Evolutionary conservation across 345 rosid species (phyloP).

Genomic region (Brassica cretica): DNA sequence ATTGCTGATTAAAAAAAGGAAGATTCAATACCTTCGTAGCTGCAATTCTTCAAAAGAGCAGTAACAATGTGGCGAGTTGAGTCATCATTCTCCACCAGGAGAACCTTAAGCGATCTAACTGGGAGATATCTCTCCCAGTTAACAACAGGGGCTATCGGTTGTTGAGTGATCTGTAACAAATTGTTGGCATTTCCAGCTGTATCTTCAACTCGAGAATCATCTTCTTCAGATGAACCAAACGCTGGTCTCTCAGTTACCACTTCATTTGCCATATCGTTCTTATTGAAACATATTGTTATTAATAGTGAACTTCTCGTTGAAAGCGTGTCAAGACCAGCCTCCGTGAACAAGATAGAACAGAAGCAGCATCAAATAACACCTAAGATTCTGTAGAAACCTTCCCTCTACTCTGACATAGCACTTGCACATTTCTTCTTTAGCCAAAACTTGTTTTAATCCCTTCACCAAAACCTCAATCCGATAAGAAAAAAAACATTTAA

Average conservation of each 20-base stretch:
- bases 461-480: constrained; percentile 25
- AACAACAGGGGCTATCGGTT: constrained; percentile 52
- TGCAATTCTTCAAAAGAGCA: constrained; percentile 75
- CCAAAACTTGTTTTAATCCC: constrained; percentile 23
- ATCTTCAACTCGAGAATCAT: constrained; percentile 44
- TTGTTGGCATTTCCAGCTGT: constrained; percentile 36
- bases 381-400: constrained; percentile 24
- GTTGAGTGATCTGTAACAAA: constrained; percentile 45
- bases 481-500: constrained; percentile 1
- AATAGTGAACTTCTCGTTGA: constrained; percentile 12
- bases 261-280: constrained; percentile 46
- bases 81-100: constrained; percentile 78
- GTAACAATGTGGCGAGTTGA: constrained; percentile 74
- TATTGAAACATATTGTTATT: constrained; percentile 46
- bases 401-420: constrained; percentile 29
- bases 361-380: constrained; percentile 35
- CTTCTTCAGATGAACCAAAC: constrained; percentile 53
- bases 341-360: constrained; percentile 47
- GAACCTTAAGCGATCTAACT: constrained; percentile 66
- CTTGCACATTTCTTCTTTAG: constrained; percentile 24
- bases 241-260: constrained; percentile 43
- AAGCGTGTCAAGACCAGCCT: constrained; percentile 34
- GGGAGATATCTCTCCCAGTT: constrained; percentile 84
- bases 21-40: constrained; percentile 66
- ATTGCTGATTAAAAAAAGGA: constrained; percentile 6